Conservation (phyloP, 140 eudicot genomes). For the Cichorium intybus region DNA sequence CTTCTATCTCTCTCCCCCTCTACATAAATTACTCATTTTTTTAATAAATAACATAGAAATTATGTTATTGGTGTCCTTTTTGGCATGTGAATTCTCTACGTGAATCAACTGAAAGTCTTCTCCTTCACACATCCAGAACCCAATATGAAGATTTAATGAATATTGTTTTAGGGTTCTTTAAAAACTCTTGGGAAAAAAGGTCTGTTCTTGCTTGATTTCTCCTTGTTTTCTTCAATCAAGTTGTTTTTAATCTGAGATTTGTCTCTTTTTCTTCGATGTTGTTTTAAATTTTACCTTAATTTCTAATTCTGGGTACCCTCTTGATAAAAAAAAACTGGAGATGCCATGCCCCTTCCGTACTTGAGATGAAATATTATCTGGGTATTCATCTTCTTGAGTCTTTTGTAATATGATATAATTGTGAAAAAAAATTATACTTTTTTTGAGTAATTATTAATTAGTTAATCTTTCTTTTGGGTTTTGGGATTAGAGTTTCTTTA, state of each 20-base stretch:
- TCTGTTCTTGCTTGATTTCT: slow-evolving; percentile 29
- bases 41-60: background rate
- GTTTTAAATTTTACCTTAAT: slow-evolving; percentile 10
- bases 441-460: slow-evolving; percentile 13
- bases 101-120: slow-evolving; percentile 47
- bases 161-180: slow-evolving; percentile 46
- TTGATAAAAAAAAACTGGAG: background rate
- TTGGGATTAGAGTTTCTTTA: slow-evolving; percentile 31
- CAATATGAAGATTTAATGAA: slow-evolving; percentile 34
- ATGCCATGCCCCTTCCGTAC: slow-evolving; percentile 5
- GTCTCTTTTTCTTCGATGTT: background rate
- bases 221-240: slow-evolving; percentile 16
- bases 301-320: background rate
- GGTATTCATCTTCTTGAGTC: slow-evolving; percentile 5
- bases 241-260: slow-evolving; percentile 22
- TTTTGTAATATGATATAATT: background rate
- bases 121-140: slow-evolving; percentile 53
- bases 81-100: slow-evolving; percentile 43
- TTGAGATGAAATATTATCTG: slow-evolving; percentile 5
- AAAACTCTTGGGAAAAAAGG: slow-evolving; percentile 33
- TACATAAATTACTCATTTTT: slow-evolving; percentile 13
- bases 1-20: slow-evolving; percentile 20
- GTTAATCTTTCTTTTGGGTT: background rate
- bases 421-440: background rate
- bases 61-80: slow-evolving; percentile 18